Conservation (phyloP, 306 rosid genomes). For the Cucumis melo region DNA sequence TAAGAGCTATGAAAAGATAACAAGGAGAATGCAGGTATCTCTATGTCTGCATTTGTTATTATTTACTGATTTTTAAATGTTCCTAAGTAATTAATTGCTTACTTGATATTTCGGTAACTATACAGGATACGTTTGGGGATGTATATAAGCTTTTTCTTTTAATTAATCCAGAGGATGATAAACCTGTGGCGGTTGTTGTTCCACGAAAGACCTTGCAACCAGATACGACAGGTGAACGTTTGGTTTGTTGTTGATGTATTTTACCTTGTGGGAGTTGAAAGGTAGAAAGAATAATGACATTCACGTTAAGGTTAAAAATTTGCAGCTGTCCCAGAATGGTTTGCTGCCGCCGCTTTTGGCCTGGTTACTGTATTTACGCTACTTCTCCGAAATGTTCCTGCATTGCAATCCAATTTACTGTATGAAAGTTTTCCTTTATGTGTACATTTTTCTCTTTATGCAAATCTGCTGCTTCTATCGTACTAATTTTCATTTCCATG, state of each 20-base stretch:
- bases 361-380: constrained; percentile 77
- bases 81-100: neutral
- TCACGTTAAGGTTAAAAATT: constrained; percentile 2
- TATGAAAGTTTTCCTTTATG: constrained; percentile 22
- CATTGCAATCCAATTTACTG: constrained; percentile 74
- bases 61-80: neutral
- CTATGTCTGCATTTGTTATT: neutral
- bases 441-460: neutral
- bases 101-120: neutral
- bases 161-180: constrained; percentile 93
- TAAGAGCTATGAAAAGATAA: constrained; percentile 77
- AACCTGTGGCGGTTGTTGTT: constrained; percentile 92
- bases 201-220: constrained; percentile 83
- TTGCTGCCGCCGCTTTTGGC: constrained; percentile 91
- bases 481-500: neutral
- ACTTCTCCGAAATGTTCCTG: constrained; percentile 85
- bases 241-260: neutral
- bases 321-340: constrained; percentile 95
- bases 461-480: neutral
- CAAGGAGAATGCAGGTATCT: constrained; percentile 63
- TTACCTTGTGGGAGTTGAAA: constrained; percentile 3
- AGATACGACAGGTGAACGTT: constrained; percentile 60
- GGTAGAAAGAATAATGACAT: neutral
- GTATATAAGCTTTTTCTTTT: constrained; percentile 77
- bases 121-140: constrained; percentile 76